Percentiles rank a stretch among this genome's conserved stretches.
These are phyloP conservation scores for Rhodotorula paludigena DNA, from an alignment of 768 basidiomycete genomes.

Conservation along the genomic window DNA sequence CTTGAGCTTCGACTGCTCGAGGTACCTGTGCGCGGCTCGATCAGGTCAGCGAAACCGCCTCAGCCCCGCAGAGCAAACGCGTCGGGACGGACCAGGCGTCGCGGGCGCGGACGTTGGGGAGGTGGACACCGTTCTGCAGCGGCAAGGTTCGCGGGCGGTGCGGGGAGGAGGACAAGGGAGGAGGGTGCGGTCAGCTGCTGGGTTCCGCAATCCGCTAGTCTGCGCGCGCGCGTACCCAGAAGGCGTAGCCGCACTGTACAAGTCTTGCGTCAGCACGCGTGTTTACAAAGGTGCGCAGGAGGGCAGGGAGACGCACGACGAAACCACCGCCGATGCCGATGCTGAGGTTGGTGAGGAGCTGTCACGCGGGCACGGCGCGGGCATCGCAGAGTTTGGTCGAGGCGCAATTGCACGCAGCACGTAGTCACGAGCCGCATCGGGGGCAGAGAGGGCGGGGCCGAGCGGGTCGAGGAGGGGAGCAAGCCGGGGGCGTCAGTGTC, in stretches of 20 bases:
- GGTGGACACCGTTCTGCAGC: conserved; percentile 19
- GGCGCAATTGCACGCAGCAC: not conserved
- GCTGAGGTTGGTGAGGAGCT: conserved; percentile 36
- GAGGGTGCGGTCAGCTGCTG: no score
- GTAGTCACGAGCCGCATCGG: not conserved
- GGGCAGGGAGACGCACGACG: not conserved
- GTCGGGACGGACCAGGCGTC: conserved; percentile 20
- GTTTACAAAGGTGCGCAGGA: not conserved
- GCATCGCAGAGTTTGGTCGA: not conserved
- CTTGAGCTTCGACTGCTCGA: conserved; percentile 19
- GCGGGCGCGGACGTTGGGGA: conserved; percentile 20
- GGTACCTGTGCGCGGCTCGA: conserved; percentile 7
- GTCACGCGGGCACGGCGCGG: not conserved
- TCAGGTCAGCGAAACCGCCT: no score
- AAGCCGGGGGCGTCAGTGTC: no score
- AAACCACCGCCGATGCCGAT: conserved; percentile 34
- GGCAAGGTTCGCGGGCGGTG: not conserved
- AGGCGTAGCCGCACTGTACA: not conserved
- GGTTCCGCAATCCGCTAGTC: no score
- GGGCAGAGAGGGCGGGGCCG: not conserved
- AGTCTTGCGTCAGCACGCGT: not conserved
- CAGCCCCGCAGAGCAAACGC: no score
- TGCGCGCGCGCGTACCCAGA: no score
- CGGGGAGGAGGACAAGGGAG: not conserved
- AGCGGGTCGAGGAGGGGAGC: not conserved